Percentiles rank a stretch among this genome's conserved stretches.
Conservation (phyloP, 345 rosid genomes). For the Citrus inodora region DNA sequence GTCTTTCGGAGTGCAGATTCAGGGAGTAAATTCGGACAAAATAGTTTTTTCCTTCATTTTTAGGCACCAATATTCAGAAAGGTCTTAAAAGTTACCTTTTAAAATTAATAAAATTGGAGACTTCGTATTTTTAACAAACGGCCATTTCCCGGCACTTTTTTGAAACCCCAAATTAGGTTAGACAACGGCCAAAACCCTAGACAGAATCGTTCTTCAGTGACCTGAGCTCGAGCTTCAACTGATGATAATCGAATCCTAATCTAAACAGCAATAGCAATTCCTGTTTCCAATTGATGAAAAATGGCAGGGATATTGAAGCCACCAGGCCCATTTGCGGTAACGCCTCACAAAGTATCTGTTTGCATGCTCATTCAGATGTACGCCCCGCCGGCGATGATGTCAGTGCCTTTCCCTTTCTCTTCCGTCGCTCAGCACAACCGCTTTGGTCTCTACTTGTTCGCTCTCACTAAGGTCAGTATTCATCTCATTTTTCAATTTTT, state of each 20-base stretch:
- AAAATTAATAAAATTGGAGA: no score
- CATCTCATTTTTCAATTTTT: not conserved
- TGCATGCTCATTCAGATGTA: slow-evolving; percentile 77
- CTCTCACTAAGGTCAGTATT: slow-evolving; percentile 69
- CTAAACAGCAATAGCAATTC: not conserved
- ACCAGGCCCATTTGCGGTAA: slow-evolving; percentile 48
- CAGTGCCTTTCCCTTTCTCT: slow-evolving; percentile 68
- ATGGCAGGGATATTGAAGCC: slow-evolving; percentile 51
- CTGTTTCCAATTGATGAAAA: not conserved
- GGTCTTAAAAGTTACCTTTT: no score
- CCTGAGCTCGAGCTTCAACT: not conserved
- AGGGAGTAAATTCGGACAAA: no score
- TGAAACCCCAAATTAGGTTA: not conserved
- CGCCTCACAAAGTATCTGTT: slow-evolving; percentile 89
- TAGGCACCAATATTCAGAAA: no score
- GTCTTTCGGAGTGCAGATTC: no score
- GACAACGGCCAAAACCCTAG: not conserved
- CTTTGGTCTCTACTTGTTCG: slow-evolving; percentile 69
- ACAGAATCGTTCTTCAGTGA: not conserved
- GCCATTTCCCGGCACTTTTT: slow-evolving; percentile 6
- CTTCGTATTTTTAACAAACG: no score
- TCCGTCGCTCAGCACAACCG: slow-evolving; percentile 91
- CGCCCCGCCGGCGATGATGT: slow-evolving; percentile 63
- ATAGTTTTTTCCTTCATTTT: no score
- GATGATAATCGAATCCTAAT: not conserved